Base-by-base conservation (phyloP, 331 rosid species). In the Phaseolus coccineus region DNA sequence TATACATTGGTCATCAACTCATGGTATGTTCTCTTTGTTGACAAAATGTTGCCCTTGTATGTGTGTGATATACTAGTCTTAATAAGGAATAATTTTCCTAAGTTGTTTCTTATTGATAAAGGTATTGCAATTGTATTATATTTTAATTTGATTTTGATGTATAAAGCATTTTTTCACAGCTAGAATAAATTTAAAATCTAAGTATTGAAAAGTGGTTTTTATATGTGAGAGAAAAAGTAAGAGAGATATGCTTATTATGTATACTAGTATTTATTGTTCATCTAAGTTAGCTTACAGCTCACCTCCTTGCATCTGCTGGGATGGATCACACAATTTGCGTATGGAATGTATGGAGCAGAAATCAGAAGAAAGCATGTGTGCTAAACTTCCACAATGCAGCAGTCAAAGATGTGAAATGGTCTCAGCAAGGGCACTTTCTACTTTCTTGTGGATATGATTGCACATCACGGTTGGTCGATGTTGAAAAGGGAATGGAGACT, bases 261-360 rank as follows among this genome's bases (percentile, higher is more conserved):
- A 51, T 76, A 15, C 69, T 68, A 77, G 81, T 84, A 79, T 79
- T 83, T 85, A 81, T 89, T 84, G 85, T 91, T 85, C 87, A 85
- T 82, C 87, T 78, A 88, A 88, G 87, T 85, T 90, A 82, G 90
- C 86, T 82, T 81, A 80, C 97, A 93, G 99, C 89, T 90, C 98
- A 96, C 86, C 96, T 96, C 79, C 99, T 93, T 75, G 98, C 99
- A 73, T 93, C 99, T 82, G 97, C 94, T 81, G 93, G 91, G 65
- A 91, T 96, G 99, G 99, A 96, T 84, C 89, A 89, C 55, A 69
- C 58, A 69, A 71, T 91, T 81, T 91, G 87, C 89, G 62, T 96
- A 77, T 91, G 98, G 97, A 91, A 91, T 80, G 90, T 90, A 15
- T 96, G 98, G 99, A 93, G 85, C 87, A 85, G 87, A 70, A 86